Base-by-base conservation (phyloP, 1,284 basidiomycete species). In the Moniliophthora roreri region DNA sequence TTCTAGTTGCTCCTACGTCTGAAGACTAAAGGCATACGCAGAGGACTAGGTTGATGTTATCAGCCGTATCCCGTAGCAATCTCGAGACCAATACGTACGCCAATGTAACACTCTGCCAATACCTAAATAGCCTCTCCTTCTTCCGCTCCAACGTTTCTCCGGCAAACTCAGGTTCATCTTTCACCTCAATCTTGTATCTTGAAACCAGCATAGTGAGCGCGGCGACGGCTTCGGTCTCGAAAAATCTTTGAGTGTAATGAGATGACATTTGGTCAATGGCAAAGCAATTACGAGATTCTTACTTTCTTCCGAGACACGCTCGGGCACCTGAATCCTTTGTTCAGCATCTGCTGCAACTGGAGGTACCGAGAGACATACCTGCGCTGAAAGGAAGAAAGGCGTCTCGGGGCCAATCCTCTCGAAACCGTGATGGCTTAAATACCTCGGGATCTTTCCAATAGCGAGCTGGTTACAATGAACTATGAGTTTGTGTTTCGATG, bases 261-360 rank as follows among this genome's bases (percentile, higher is more conserved):
- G 47, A 13, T 23, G 26, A 37, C n/a, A 48, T 20, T n/a, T 34
- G 62, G 38, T n/a, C 60, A 44, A 9, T 8, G 15, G 53, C 40
- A 52, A 39, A 32, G 24, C 24, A 35, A 34, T 45, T 15, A 7
- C 16, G 16, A 24, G 13, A 2, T n/a, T 63, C 73, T 50, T 65
- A 82, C 72, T 75, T 72, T 59, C 77, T 73, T 28, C 81, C 81
- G 35, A 84, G 66, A 63, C 82, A 84, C 10, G 73, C 76, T 13
- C 81, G 70, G 6, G 71, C 66, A 39, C 75, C 74, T 74, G 41
- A 9, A 51, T 32, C 6, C 11, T n/a, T 4, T 11, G 40, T 20
- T 3, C 34, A 20, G 3, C 9, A 1, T 28, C 42, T 9, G 39
- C 20, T 16, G 52, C 10, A 51, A 20, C n/a, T n/a, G 26, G 26